phyloP scores from a whole-genome alignment of 768 basidiomycete species.

The Calocera viscosa region DNA sequence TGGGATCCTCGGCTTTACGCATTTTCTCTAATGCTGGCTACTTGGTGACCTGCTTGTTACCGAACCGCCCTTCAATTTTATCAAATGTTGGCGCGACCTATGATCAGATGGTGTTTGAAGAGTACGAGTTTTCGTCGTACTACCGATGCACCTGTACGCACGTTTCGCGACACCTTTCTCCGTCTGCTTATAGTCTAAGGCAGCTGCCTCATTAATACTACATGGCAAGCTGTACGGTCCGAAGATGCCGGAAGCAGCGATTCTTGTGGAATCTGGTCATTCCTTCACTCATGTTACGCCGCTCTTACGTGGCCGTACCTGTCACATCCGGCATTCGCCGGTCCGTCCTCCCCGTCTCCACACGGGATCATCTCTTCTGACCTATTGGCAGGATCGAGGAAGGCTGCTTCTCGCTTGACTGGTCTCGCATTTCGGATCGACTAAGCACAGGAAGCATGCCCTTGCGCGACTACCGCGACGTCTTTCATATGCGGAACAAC shows the following conservation, averaged over 20 bases:
- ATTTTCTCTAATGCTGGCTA: no score
- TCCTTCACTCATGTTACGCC: slow-evolving; percentile 91
- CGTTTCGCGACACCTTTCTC: slow-evolving; percentile 2
- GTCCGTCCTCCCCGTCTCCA: slow-evolving; percentile 30
- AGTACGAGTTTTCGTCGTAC: slow-evolving; percentile 84
- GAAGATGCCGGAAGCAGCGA: slow-evolving; percentile 56
- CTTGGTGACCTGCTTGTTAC: slow-evolving; percentile 84
- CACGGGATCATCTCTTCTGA: slow-evolving; percentile 11
- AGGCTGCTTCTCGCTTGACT: no score
- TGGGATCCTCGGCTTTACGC: no score
- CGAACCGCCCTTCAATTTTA: slow-evolving; percentile 87
- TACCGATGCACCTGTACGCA: slow-evolving; percentile 60
- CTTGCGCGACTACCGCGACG: no score
- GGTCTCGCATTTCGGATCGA: no score
- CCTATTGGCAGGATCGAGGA: slow-evolving; percentile 58
- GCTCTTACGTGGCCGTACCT: slow-evolving; percentile 56
- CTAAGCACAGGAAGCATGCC: no score
- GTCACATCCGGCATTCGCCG: slow-evolving; percentile 74
- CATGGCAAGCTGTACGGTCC: slow-evolving; percentile 54
- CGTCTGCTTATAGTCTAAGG: not conserved
- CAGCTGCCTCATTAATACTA: slow-evolving; percentile 71
- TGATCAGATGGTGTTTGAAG: slow-evolving; percentile 92
- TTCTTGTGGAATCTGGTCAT: slow-evolving; percentile 84
- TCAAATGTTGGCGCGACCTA: slow-evolving; percentile 85
- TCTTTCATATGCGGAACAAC: no score